Base-by-base conservation (phyloP, 2,329 filamentous ascomycete genomes). In the Erysiphe pisi region DNA sequence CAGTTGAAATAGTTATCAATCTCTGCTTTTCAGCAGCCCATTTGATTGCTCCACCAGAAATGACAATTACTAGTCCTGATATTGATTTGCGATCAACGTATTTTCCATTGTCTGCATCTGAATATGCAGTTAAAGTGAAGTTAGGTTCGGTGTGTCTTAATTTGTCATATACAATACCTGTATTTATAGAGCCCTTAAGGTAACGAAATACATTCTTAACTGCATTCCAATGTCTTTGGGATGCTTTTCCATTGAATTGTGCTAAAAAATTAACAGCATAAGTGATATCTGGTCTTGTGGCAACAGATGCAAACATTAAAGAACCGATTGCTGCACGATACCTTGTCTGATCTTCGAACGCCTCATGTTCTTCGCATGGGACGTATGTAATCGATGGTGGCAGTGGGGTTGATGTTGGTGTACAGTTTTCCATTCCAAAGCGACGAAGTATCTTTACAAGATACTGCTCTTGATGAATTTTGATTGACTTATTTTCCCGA, bases 61-160 rank as follows among this genome's bases (percentile, higher is more conserved):
- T 70, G 1, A 36, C 40, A 22, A 70, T 70, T 8, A 22, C 63
- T 3, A 31, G 40, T 70, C n/a, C 63, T 31, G 63, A 70, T 36
- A 70, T 70, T 6, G 63, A 70, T 40, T 70, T 36, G 4, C 63
- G 63, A 18, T 70, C 63, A 70, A 40, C 1, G 11, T 31, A 7
- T 40, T 70, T 70, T 70, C 63, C 58, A 65, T 65, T 65, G 2
- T 65, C 58, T 7, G n/a, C 58, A 65, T 65, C 58, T 31, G n/a
- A 65, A 31, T 22, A 65, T 18, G 58, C 58, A 1, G 12, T 65
- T 9, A 63, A 25, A 25, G 8, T 65, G 22, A 65, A 65, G 6
- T 65, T n/a, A 14, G 58, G 58, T 11, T 65, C 58, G 4, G 58
- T 65, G 12, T 65, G 58, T 65, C 58, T 65, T 3, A n/a, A 22